Conservation (phyloP, 345 rosid species). For the Moricandia arvensis region DNA sequence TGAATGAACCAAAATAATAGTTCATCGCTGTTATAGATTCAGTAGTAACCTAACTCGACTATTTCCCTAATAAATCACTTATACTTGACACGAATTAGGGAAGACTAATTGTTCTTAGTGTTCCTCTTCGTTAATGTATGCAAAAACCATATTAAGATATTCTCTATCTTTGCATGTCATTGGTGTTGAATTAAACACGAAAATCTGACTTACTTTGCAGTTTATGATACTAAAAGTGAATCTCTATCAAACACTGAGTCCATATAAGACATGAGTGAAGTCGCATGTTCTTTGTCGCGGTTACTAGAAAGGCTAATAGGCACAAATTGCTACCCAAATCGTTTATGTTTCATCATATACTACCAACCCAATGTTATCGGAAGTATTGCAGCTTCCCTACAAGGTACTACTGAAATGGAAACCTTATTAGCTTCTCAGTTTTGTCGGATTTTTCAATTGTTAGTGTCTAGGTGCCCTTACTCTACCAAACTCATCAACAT, state of each 20-base stretch:
- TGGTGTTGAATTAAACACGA: not conserved
- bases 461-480: too few species aligned
- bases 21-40: too few species aligned
- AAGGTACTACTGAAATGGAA: not conserved
- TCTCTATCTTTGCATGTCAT: not conserved
- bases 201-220: not conserved
- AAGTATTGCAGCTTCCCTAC: not conserved
- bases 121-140: too few species aligned
- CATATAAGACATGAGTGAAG: not conserved
- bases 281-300: not conserved
- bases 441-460: too few species aligned
- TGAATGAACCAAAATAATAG: too few species aligned
- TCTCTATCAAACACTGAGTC: not conserved
- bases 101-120: too few species aligned
- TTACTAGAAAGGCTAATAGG: not conserved
- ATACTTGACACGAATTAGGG: too few species aligned
- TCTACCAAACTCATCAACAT: too few species aligned
- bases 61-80: too few species aligned
- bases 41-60: too few species aligned
- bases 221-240: not conserved
- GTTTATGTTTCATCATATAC: not conserved
- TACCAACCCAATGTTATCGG: not conserved
- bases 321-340: not conserved
- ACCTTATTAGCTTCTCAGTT: not conserved
- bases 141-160: not conserved